Evolutionary conservation across 1,284 basidiomycete species (phyloP), one percentile per base, ranked within the genome.

Genomic region (Tilletia caries): DNA sequence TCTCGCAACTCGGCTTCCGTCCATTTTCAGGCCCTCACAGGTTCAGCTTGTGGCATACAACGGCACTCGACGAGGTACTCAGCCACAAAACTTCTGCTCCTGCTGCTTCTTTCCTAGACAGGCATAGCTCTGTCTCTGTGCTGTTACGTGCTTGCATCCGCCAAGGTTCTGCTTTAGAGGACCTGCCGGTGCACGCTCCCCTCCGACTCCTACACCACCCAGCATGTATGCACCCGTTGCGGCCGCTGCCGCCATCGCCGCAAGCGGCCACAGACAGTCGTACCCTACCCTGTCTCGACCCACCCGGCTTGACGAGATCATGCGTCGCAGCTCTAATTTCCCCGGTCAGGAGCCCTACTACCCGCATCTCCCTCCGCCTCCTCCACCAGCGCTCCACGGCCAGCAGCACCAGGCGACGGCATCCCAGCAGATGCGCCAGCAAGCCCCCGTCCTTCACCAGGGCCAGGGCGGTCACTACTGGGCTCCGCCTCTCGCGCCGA

Each of bases 181-280:
- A 43, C 20, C 32, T 29, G 41, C 20, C 52, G 32, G 29, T 10
- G n/a, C 20, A 43, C 27, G 15, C 32, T 13, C 37, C 20, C 32
- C 10, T 52, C 37, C 10, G 1, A 15, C 10, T 13, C 5, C 27
- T 18, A 33, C 29, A 20, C 33, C 1, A 18, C 66, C 32, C 50
- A 41, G 33, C 37, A 52, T 54, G 34, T 60, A 67, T 33, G 50
- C 50, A 23, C 50, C 58, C 25, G 27, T 52, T 8, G 44, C 34
- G 50, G 66, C 34, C 29, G 66, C 50, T 29, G 50, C 66, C 23
- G 50, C 66, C 34, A 34, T 60, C 33, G 43, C 50, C 50, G 25
- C 48, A 20, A 44, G 32, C 27, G 25, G 25, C 27, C 50, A 60
- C 23, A 23, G 58, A 20, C 58, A 60, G 66, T 34, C 66, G 3